Conservation (phyloP, 257 asterid species). For the Nemophila menziesii region DNA sequence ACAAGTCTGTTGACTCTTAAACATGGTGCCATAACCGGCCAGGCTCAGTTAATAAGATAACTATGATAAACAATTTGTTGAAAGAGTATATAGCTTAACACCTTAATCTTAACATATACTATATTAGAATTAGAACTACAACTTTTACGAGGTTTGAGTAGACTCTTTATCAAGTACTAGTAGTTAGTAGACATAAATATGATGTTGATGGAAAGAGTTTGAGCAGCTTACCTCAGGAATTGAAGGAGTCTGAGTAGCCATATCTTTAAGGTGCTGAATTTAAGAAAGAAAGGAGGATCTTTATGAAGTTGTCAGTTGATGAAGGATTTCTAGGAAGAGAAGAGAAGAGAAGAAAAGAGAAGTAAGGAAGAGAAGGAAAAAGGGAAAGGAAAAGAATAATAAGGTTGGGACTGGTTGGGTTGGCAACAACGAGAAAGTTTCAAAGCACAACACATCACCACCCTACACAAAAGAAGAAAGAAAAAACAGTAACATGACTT, state of each 20-base stretch:
- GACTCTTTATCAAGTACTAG: too few relatives aligned
- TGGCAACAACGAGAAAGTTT: conserved; percentile 41
- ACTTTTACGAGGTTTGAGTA: too few relatives aligned
- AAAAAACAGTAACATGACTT: conserved; percentile 32
- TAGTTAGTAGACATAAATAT: too few relatives aligned
- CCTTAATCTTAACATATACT: too few relatives aligned
- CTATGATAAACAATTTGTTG: too few relatives aligned
- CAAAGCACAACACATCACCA: conserved; percentile 29
- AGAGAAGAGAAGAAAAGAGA: neutral
- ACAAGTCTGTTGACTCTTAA: too few relatives aligned
- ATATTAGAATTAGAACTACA: too few relatives aligned
- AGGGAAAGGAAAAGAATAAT: conserved; percentile 20
- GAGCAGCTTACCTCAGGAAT: conserved; percentile 46
- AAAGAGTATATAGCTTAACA: too few relatives aligned
- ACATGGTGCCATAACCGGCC: too few relatives aligned
- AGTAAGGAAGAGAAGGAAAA: conserved; percentile 6
- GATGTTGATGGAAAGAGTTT: too few relatives aligned
- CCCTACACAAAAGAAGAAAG: conserved; percentile 2
- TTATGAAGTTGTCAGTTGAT: neutral
- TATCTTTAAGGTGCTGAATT: conserved; percentile 19
- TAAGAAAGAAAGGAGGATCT: neutral
- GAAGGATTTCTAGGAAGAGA: neutral
- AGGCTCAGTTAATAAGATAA: too few relatives aligned
- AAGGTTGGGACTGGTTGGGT: conserved; percentile 53
- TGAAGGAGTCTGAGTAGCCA: conserved; percentile 49